Percentiles rank a stretch among this genome's conserved stretches.
These are phyloP conservation scores for Pythium grandisporangium DNA, from an alignment of 352 stramenopile species.

Conservation along the genomic window DNA sequence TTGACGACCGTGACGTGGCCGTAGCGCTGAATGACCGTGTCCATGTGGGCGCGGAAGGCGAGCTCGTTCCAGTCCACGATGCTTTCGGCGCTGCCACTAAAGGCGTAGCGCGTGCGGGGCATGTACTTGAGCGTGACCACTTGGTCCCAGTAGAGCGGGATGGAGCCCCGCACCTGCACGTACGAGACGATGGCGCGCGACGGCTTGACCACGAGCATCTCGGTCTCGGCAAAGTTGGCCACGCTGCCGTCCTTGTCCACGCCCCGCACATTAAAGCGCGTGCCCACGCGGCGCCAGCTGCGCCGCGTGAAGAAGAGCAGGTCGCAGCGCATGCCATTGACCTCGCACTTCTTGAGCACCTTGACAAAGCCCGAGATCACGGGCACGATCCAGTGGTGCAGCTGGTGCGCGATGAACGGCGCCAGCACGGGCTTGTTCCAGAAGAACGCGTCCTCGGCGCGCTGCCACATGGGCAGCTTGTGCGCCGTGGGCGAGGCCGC, in stretches of 20 bases:
- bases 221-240: constrained; percentile 93
- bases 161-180: constrained; percentile 92
- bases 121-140: constrained; percentile 90
- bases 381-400: constrained; percentile 55
- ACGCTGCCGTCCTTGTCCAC: constrained; percentile 83
- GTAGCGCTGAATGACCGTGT: constrained; percentile 63
- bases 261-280: constrained; percentile 90
- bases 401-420: constrained; percentile 34
- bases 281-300: constrained; percentile 71
- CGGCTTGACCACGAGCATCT: constrained; percentile 80
- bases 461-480: constrained; percentile 33
- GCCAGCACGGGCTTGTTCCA: constrained; percentile 83
- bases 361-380: constrained; percentile 69
- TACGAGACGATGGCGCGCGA: constrained; percentile 78
- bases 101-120: constrained; percentile 70
- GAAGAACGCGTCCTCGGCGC: constrained; percentile 87
- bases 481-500: constrained; percentile 14
- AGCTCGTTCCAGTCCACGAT: constrained; percentile 72
- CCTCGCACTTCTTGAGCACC: constrained; percentile 54
- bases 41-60: constrained; percentile 58
- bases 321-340: constrained; percentile 43
- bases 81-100: constrained; percentile 38
- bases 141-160: constrained; percentile 92
- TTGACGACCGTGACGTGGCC: constrained; percentile 86
- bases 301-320: constrained; percentile 67